Base-by-base conservation (phyloP, 495 filamentous ascomycete genomes). In the Penicillium roqueforti region DNA sequence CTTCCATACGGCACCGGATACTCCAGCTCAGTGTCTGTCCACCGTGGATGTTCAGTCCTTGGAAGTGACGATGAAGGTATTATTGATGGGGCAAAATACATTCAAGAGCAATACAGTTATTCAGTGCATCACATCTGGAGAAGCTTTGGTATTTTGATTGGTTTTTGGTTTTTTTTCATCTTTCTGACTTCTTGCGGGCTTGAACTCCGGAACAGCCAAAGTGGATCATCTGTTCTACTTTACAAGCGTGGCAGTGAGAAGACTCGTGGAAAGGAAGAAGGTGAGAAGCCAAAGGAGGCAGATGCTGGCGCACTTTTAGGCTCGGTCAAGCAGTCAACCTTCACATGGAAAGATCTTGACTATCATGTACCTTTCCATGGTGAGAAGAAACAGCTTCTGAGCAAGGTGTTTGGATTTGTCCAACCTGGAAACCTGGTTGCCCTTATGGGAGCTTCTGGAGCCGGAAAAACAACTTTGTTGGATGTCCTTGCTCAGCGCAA, bases 81-180 rank as follows among this genome's bases (percentile, higher is more conserved):
- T 3, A 79, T 92, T 29, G 72, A 76, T 11, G 88, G 88, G 2
- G 71, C 68, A 0, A 75, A 72, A 18, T 91, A 92, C 66, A 83
- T 91, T 59, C 70, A 77, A 0, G 72, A 83, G 26, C 80, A 76
- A 11, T 92, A 84, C 66, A 75, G 73, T 10, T 92, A 90, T 68
- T 70, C 73, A 9, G 72, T 75, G 0, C 62, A 69, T 10, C 79
- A 87, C 34, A 77, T 90, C 18, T 90, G 88, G 87, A 78, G 87
- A n/a, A 87, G 89, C 70, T 79, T 93, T 25, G 91, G 90, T 6
- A 84, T 97, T 49, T 68, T 95, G 53, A 67, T 91, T 31, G 89
- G 73, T 1, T 87, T 96, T 66, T 84, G 87, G 76, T 50, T 85
- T 13, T 83, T 82, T 60, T 87, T 90, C 71, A 77, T 95, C 28